Base-by-base conservation (phyloP, 2,329 filamentous ascomycete species). In the Pseudogymnoascus sp. region DNA sequence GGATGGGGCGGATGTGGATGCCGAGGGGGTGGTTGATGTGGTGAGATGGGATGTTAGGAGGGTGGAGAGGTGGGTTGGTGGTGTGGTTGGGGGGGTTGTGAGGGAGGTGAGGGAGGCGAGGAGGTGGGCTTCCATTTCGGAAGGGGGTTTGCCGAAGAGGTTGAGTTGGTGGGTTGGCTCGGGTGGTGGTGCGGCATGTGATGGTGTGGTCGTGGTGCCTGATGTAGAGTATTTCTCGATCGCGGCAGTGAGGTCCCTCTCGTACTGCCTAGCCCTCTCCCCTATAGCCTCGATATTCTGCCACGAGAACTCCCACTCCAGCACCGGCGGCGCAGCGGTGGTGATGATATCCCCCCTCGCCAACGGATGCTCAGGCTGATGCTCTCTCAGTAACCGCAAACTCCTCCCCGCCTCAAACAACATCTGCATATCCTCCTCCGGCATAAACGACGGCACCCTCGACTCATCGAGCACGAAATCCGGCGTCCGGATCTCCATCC, bases 361-460 rank as follows among this genome's bases (percentile, higher is more conserved):
- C 42, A 94, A 76, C 0, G 87, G 85, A 70, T 95, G 89, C 1
- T 85, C 78, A 4, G 89, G 82, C 70, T 94, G 88, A 67, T 88
- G 85, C 21, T 78, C 76, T 67, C 85, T 83, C 58, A 96, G 78
- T 61, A 94, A 85, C 6, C 88, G 83, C 58, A 96, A 74, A 70
- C 88, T 93, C 68, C 82, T 84, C 3, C 90, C 91, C 3, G 87
- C 88, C 71, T 95, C 90, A 66, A 93, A 92, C n/a, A 94, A 84
- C 4, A 80, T 77, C 59, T 82, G 80, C 2, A 85, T 86, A 66
- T 92, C 82, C 62, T 94, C 89, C 4, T 77, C 72, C 0, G 86
- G 82, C 48, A 95, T 79, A 67, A 94, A 94, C 1, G 80, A 77
- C 0, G 90, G 90, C 75, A 94, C 85, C 65, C 83, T 82, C 29